phyloP scores from a whole-genome alignment of 306 rosid genomes.

The Biancaea sappan region DNA sequence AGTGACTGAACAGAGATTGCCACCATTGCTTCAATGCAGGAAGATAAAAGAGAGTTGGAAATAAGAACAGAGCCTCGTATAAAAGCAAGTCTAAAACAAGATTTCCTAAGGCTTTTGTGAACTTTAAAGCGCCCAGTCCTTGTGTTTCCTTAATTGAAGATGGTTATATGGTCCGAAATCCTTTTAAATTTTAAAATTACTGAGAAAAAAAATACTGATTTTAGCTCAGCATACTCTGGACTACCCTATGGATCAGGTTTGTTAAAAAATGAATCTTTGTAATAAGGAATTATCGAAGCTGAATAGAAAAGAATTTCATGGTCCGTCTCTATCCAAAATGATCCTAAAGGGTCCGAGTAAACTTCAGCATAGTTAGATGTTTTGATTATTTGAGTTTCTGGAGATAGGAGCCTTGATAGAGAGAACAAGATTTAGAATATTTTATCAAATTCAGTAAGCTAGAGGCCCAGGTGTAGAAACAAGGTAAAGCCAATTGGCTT shows the following conservation, averaged over 20 bases:
- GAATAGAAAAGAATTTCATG: neutral
- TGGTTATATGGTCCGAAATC: neutral
- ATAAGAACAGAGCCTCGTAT: neutral
- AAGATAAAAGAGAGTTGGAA: neutral
- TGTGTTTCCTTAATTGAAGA: neutral
- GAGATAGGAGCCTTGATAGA: too few species aligned
- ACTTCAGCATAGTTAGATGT: too few species aligned
- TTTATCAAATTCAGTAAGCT: too few species aligned
- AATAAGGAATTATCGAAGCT: too few species aligned
- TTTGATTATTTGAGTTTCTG: too few species aligned
- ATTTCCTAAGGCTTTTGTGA: too few species aligned
- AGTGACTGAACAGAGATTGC: neutral
- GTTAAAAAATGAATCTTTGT: too few species aligned
- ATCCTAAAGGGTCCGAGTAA: neutral
- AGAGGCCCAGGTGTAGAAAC: neutral
- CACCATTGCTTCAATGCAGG: conserved; percentile 12
- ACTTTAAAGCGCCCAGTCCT: neutral
- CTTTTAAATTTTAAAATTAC: neutral
- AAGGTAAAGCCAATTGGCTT: neutral
- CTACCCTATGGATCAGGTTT: too few species aligned
- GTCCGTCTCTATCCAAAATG: neutral
- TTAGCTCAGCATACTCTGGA: too few species aligned
- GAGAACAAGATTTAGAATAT: neutral
- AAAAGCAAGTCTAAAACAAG: neutral
- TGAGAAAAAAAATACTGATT: neutral